A percentile compares a stretch with the other conserved stretches of the same genome.
phyloP scores from a whole-genome alignment of 179 eudicot species.

The Corrigiola litoralis region DNA sequence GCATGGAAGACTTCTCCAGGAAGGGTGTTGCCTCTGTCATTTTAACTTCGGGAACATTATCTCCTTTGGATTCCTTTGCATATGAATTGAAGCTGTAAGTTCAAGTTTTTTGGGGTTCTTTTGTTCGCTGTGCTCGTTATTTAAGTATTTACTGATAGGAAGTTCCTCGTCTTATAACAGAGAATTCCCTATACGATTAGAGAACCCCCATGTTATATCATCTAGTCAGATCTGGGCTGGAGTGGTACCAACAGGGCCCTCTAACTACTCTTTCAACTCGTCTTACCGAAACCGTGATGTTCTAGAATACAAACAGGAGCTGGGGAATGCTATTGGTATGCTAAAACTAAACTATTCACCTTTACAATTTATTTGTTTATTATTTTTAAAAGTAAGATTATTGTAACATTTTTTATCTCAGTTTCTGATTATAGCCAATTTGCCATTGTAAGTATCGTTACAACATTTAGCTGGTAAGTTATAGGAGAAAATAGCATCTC shows the following conservation, averaged over 20 bases:
- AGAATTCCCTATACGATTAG: conserved; percentile 84
- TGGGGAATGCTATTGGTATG: conserved; percentile 98
- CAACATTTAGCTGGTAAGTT: neutral
- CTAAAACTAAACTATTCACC: conserved; percentile 4
- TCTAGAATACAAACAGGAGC: conserved; percentile 71
- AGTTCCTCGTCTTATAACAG: conserved; percentile 27
- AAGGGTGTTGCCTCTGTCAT: conserved; percentile 85
- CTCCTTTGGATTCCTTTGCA: conserved; percentile 98
- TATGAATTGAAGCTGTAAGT: conserved; percentile 88
- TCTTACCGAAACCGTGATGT: conserved; percentile 80
- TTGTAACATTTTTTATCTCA: neutral
- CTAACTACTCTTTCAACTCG: conserved; percentile 80
- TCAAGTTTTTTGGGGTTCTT: conserved; percentile 4
- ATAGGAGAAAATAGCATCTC: neutral
- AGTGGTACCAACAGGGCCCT: conserved; percentile 81
- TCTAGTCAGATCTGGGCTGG: conserved; percentile 93
- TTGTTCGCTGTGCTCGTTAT: neutral
- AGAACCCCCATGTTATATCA: conserved; percentile 97
- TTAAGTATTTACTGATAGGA: neutral
- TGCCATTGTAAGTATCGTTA: neutral
- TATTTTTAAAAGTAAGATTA: neutral
- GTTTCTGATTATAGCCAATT: neutral
- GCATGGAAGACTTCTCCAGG: conserved; percentile 81
- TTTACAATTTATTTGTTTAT: too few relatives aligned
- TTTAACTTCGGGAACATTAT: conserved; percentile 95